Evolutionary conservation across 2,329 filamentous ascomycete species (phyloP), one percentile per base, ranked within the genome.

Genomic region (Pseudophaeomoniella oleicola): DNA sequence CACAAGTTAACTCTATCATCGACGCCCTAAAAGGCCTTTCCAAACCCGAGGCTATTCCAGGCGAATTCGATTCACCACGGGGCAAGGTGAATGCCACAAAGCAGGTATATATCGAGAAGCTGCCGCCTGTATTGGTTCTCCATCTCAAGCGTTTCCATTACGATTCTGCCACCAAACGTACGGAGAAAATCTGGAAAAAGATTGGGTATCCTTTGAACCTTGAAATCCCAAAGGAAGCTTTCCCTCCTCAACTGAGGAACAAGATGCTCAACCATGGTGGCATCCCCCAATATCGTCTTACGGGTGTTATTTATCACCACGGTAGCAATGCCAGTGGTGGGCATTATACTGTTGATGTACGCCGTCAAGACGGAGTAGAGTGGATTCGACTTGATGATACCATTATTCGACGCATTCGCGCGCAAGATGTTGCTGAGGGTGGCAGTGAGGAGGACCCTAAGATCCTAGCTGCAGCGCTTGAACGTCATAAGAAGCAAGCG

Each of bases 101-200:
- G 62, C 90, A 96, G 56, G 78, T 94, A 2, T 86, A 92, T 47
- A 93, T 98, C 43, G 88, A 96, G 50, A 83, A 77, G 1, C 66
- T 96, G 12, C 90, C 90, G 1, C 84, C 86, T 1, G 83, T 96
- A 3, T 71, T 98, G 10, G 93, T 96, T 37, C 71, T 98, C 5
- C 90, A 98, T 53, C 69, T 98, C 30, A 98, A 98, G 63, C 84
- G 90, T 32, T 98, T 98, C 67, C 85, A 94, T 50, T 96, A 94
- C 50, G 86, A 96, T 50, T 83, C 78, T 42, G 74, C 79, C 39
- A 82, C 79, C 4, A 66, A 65, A 32, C 86, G 86, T 16, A 93
- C 86, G 1, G 81, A 94, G 51, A 98, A 98, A 67, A 93, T 96
- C 44, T 94, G 88, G 84, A 98, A 96, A 66, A 93, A 88, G 63